Conservation (phyloP, 371 early-diverging fungal species). For the Mortierella sp. region DNA sequence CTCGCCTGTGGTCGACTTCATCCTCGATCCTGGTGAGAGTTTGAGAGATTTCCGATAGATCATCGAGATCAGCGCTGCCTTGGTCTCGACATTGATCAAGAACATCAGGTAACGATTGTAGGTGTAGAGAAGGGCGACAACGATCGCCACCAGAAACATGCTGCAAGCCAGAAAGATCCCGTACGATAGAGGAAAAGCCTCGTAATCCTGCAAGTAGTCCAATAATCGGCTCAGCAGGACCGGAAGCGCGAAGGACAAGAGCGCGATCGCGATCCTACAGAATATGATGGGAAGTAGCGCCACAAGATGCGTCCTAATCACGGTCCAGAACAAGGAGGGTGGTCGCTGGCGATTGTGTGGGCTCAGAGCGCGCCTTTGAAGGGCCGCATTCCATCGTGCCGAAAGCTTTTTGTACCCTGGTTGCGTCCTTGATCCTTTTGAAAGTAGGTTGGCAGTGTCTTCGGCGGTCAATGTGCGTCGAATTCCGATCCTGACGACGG, state of each 20-base stretch:
- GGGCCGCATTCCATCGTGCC: slow-evolving; percentile 16
- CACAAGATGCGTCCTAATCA: slow-evolving; percentile 3
- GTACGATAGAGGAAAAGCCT: slow-evolving; percentile 25
- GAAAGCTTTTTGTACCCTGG: slow-evolving; percentile 9
- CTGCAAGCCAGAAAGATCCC: slow-evolving; percentile 33
- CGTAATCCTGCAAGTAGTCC: slow-evolving; percentile 31
- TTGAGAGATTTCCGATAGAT: slow-evolving; percentile 39
- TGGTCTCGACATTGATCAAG: slow-evolving; percentile 19
- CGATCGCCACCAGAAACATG: slow-evolving; percentile 27
- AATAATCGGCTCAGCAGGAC: slow-evolving; percentile 26
- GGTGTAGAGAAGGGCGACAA: slow-evolving; percentile 31
- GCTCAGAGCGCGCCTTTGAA: slow-evolving; percentile 1
- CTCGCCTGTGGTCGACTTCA: slow-evolving; percentile 25
- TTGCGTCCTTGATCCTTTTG: slow-evolving; percentile 20
- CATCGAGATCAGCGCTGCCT: slow-evolving; percentile 35
- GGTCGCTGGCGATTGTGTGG: neutral
- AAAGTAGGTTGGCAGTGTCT: slow-evolving; percentile 19
- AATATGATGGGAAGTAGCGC: slow-evolving; percentile 26
- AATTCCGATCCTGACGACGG: slow-evolving; percentile 21
- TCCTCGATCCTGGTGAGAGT: slow-evolving; percentile 34
- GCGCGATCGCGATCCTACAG: slow-evolving; percentile 24
- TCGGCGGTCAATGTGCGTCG: slow-evolving; percentile 17
- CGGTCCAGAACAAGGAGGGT: slow-evolving; percentile 30
- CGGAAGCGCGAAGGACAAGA: slow-evolving; percentile 30
- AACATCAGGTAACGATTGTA: slow-evolving; percentile 50